These are phyloP conservation scores for Trypanosoma brucei DNA, from an alignment of 208 protist species.

Conservation along the genomic window DNA sequence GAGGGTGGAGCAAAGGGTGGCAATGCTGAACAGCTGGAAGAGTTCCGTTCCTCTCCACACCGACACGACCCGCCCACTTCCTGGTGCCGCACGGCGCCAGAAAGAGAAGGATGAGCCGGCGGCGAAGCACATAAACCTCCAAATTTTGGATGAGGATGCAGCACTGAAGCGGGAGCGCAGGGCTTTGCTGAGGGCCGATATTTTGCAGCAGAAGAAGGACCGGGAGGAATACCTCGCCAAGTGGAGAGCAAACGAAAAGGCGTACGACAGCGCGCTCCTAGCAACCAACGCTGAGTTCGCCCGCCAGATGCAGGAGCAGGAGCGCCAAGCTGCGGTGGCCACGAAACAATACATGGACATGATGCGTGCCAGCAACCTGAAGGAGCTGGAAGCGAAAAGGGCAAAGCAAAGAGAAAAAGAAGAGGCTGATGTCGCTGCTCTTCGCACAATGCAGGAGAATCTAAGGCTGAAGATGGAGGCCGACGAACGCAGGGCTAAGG, in stretches of 20 bases:
- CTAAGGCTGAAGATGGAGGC: conserved; percentile 47
- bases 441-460: conserved; percentile 43
- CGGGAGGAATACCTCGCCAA: conserved; percentile 44
- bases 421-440: conserved; percentile 42
- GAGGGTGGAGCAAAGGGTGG: conserved; percentile 37
- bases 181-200: conserved; percentile 53
- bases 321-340: conserved; percentile 35
- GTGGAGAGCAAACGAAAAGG: conserved; percentile 41
- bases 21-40: conserved; percentile 51
- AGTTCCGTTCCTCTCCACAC: conserved; percentile 10
- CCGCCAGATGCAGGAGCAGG: conserved; percentile 36
- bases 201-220: conserved; percentile 56
- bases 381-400: conserved; percentile 54
- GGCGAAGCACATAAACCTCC: conserved; percentile 38
- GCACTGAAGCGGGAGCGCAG: conserved; percentile 61
- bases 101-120: conserved; percentile 30
- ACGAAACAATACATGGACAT: conserved; percentile 57
- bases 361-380: conserved; percentile 54
- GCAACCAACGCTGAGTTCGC: conserved; percentile 43
- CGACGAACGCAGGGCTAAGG: conserved; percentile 57
- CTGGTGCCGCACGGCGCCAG: conserved; percentile 52
- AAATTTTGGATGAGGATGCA: conserved; percentile 48
- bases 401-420: conserved; percentile 28
- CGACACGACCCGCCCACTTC: conserved; percentile 39
- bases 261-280: conserved; percentile 40